These are phyloP conservation scores for Kodamaea anthophila DNA, from an alignment of 1,139 yeast genomes.

Conservation along the genomic window DNA sequence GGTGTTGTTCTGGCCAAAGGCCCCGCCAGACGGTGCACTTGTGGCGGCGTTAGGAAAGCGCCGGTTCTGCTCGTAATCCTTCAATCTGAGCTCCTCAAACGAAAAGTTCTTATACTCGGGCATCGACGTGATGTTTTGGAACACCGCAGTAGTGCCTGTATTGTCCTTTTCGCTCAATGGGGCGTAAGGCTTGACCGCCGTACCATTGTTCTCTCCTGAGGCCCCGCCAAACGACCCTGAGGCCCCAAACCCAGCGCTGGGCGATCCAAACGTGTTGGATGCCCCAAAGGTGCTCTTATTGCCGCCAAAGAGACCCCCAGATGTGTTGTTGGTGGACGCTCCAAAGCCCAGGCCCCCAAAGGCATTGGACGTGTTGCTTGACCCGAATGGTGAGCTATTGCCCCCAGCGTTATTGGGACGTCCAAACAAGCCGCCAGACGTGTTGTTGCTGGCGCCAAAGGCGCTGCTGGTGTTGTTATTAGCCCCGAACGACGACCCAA, in stretches of 20 bases:
- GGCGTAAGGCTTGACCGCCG: conserved; percentile 63
- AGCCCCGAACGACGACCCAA: conserved; percentile 11
- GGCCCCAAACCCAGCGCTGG: conserved; percentile 23
- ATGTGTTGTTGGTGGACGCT: conserved; percentile 12
- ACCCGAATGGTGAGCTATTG: conserved; percentile 26
- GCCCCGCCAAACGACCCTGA: conserved; percentile 21
- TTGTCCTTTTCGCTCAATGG: conserved; percentile 70
- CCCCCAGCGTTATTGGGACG: conserved; percentile 24
- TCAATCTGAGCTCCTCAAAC: conserved; percentile 80
- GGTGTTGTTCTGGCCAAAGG: conserved; percentile 6
- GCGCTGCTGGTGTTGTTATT: conserved; percentile 8
- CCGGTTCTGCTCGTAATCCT: conserved; percentile 78
- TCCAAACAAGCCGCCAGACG: conserved; percentile 23
- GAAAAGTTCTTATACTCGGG: conserved; percentile 81
- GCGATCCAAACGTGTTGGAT: conserved; percentile 10
- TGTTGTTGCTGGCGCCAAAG: conserved; percentile 34
- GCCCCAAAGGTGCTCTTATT: conserved; percentile 20
- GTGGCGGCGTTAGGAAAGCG: conserved; percentile 44
- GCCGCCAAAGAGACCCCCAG: conserved; percentile 19
- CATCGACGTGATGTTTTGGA: conserved; percentile 79
- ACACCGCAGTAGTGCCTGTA: conserved; percentile 50
- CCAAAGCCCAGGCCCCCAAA: conserved; percentile 30
- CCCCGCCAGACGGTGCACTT: conserved; percentile 17
- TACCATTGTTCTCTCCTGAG: conserved; percentile 53
- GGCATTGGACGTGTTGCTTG: conserved; percentile 12